Evolutionary conservation across 2,329 filamentous ascomycete genomes (phyloP), one percentile per base, ranked within the genome.

Genomic region (Piedraia hortae): DNA sequence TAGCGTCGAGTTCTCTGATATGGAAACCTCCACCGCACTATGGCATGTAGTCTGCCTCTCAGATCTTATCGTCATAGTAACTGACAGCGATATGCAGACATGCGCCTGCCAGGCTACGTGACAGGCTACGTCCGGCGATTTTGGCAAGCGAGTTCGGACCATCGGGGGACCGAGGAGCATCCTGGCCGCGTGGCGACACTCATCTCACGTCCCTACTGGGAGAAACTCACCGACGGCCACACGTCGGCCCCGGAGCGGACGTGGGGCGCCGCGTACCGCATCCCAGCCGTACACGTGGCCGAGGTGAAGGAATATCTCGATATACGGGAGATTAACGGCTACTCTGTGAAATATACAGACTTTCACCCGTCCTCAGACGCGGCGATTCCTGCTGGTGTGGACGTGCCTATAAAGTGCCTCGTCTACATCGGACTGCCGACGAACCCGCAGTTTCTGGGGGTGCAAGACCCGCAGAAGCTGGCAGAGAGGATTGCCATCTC

Each of bases 71-170:
- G 20, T 14, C 7, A 10, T 16, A 21, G 12, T 14, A 11, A 13
- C 6, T n/a, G 10, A 18, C 8, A 31, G 16, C 6, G 17, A 7
- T 15, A 4, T 9, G 13, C 14, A 91, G 82, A 93, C 42, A 60
- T 64, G 35, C 61, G 78, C 26, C 54, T 93, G 13, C 74, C 78
- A 2, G 85, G 82, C 21, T 91, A 77, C 53, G 78, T 93, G 11
- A 72, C 67, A 34, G 78, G 80, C 34, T 97, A 91, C 44, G 80
- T 97, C 18, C 67, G 85, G 26, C 62, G 85, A 16, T 93, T 97
- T 48, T 97, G 85, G 85, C 85, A 97, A 66, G 82, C 88, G 38
- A 93, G 82, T 45, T 63, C 90, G 47, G 85, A 97, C 48, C 85
- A 97, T 45, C 68, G 85, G 34, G 85, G 85, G 25, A 93, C 85